A percentile compares a stretch with the other conserved stretches of the same genome.
Evolutionary conservation across 495 filamentous ascomycete genomes (phyloP).

Genomic region (Trichoderma gamsii): DNA sequence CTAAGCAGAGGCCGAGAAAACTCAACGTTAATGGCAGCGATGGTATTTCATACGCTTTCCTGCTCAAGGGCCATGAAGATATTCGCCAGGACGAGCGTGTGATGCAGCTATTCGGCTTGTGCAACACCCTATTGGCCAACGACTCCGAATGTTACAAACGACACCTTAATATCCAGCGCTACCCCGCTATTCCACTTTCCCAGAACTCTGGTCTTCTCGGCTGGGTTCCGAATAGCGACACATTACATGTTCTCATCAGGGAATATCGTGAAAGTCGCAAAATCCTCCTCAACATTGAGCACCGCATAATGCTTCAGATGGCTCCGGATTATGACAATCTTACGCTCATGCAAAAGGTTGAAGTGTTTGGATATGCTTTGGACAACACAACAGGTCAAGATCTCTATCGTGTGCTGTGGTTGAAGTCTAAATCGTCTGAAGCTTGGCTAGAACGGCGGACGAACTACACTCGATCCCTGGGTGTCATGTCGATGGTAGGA

Average conservation of each 20-base stretch:
- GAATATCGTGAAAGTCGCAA: constrained; percentile 96
- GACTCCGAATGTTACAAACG: constrained; percentile 95
- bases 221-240: constrained; percentile 98
- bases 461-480: constrained; percentile 94
- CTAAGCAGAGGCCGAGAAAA: constrained; percentile 90
- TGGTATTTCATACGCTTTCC: constrained; percentile 75
- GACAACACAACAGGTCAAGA: constrained; percentile 99
- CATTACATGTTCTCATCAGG: constrained; percentile 88
- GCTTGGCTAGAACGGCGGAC: constrained; percentile 94
- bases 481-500: constrained; percentile 99
- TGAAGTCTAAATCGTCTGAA: constrained; percentile 97
- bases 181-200: constrained; percentile 89
- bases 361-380: constrained; percentile 96
- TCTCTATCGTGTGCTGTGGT: constrained; percentile 93
- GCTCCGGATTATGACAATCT: constrained; percentile 97
- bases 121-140: constrained; percentile 86
- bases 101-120: constrained; percentile 96
- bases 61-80: constrained; percentile 95
- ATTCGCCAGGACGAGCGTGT: constrained; percentile 97
- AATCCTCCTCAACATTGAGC: constrained; percentile 97
- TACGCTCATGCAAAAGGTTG: constrained; percentile 98
- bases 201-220: constrained; percentile 91
- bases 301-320: constrained; percentile 99
- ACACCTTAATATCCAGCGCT: constrained; percentile 90
- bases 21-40: constrained; percentile 85